Evolutionary conservation across 1,284 basidiomycete genomes (phyloP), one percentile per base, ranked within the genome.

Genomic region (Porodaedalea pini): DNA sequence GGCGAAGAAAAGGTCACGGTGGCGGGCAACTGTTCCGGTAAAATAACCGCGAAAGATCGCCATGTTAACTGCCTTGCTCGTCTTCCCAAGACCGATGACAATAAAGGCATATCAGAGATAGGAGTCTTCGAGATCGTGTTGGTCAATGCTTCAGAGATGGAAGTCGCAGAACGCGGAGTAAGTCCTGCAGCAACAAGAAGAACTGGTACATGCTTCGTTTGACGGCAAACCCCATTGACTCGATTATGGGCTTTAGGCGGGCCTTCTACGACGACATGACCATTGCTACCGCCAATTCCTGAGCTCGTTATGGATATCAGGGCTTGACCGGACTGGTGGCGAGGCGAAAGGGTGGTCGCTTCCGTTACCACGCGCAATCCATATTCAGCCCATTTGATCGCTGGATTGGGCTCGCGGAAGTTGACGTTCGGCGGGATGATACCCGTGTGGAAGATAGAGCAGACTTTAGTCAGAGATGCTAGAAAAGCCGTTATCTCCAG

Each of bases 251-350:
- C 27, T 17, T 21, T 3, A 11, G 73, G 71, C 0, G 71, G 67
- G 31, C 65, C 63, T 63, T 77, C 69, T 3, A 78, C 41, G 17
- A 78, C 68, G 31, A 65, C 66, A 55, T 77, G 74, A 4, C 70
- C 76, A 54, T 74, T 76, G 4, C 70, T 66, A 4, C 77, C 77
- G 4, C 76, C 75, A 37, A 79, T 76, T 2, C 77, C 77, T 10
- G 71, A 75, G 61, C 75, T 73, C 0, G 69, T 66, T 31, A 79
- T 71, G 0, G 76, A 70, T 6, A 78, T 65, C 1, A 78, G 63
- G 2, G 31, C 36, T 15, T 8, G 59, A 57, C 45, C 61, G 57
- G 43, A 44, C 54, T 48, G 23, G 41, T 57, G 21, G 54, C 62
- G 52, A 53, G 58, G 43, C 0, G 63, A 53, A 13, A 74, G 64